A percentile compares a stretch with the other conserved stretches of the same genome.
Conservation (phyloP, 106 monocot genomes). For the Dioscorea zingiberensis region DNA sequence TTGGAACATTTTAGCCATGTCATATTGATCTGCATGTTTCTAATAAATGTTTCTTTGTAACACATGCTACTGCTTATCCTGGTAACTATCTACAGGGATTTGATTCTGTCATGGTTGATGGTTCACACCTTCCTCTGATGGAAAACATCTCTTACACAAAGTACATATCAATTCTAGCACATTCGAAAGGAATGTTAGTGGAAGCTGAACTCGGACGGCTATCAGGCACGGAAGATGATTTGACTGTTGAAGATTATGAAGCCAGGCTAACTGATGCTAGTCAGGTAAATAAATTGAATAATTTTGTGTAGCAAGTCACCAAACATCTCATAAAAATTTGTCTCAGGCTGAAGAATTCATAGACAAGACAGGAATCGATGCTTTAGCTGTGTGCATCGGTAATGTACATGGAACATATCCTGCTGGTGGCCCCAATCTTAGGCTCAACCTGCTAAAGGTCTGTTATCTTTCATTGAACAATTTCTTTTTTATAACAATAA, state of each 20-base stretch:
- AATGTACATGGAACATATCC: constrained; percentile 98
- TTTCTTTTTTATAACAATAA: neutral
- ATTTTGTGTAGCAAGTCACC: neutral
- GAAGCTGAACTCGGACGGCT: constrained; percentile 97
- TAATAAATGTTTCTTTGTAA: neutral
- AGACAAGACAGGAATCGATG: constrained; percentile 74
- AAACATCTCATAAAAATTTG: neutral
- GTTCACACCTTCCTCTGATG: constrained; percentile 62
- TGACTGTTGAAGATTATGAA: constrained; percentile 93
- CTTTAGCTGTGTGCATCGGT: constrained; percentile 93
- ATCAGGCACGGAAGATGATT: constrained; percentile 90
- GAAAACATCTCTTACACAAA: constrained; percentile 78
- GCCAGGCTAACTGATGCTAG: constrained; percentile 72
- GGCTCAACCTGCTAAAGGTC: constrained; percentile 87
- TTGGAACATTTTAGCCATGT: too few relatives aligned
- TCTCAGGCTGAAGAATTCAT: constrained; percentile 86
- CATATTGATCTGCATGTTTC: too few relatives aligned
- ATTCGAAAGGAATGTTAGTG: constrained; percentile 56
- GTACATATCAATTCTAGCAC: constrained; percentile 57
- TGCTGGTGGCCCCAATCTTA: constrained; percentile 69
- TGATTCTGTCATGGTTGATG: constrained; percentile 96
- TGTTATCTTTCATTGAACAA: constrained; percentile 2
- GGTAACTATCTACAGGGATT: constrained; percentile 51
- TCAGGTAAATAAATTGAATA: constrained; percentile 41
- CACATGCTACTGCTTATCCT: neutral